Evolutionary conservation across 208 protist genomes (phyloP), one percentile per base, ranked within the genome.

Genomic region (Wallacemonas rigidus): DNA sequence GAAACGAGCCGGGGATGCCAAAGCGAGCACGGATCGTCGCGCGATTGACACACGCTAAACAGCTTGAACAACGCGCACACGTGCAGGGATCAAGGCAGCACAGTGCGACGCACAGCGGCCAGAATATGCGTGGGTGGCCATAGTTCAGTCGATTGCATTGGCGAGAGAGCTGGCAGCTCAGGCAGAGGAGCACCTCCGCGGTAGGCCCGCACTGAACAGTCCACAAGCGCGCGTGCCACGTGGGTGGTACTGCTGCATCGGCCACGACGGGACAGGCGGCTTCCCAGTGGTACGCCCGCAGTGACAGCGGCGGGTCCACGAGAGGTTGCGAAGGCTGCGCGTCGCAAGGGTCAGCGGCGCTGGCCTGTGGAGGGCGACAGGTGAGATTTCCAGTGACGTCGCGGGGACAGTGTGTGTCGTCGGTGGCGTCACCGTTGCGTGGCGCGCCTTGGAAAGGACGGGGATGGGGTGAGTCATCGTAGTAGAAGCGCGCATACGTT

Each of bases 91-190:
- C 69, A 4, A 68, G 62, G 36, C 64, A 41, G 38, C 51, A 72
- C 38, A 63, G 15, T 45, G 60, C 17, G 17, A 8, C 12, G 64
- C 75, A 80, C 45, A 80, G 45, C 1, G 64, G 54, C 62, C 69
- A 75, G 50, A 69, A 56, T 11, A 76, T 55, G n/a, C 51, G 48
- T 1, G 72, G 72, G 7, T 61, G 64, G n/a, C 14, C 41, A 17
- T 76, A 69, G 56, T 76, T 69, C 2, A 76, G 63, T 64, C 51
- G 40, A 40, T 76, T 76, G 56, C 50, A 76, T 47, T 76, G 72
- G 1, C 72, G 72, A 3, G 63, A 12, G 12, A 76, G 62, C 64
- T 58, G 54, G 54, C 54, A 58, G 11, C 11, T 7, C 54, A 8
- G 11, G 17, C 54, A 58, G 15, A 58, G 54, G 15, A 58, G 17